Percentiles rank a stretch among this genome's conserved stretches.
phyloP scores from a whole-genome alignment of 2,329 filamentous ascomycete species.

The Ophiostoma australiae region DNA sequence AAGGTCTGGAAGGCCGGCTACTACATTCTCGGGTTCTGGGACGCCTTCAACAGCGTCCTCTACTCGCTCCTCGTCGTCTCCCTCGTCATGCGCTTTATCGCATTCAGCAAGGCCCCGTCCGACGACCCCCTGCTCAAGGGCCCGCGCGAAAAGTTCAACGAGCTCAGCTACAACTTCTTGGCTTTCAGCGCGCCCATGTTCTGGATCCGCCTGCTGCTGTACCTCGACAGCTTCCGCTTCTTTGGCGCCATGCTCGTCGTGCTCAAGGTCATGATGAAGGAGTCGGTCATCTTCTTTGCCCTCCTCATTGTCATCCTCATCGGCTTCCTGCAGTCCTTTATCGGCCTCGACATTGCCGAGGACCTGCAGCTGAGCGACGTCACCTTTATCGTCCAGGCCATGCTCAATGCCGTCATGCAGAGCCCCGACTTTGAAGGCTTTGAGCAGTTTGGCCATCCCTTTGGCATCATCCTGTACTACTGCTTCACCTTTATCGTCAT shows the following conservation, averaged over 20 bases:
- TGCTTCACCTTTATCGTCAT: conserved; percentile 94
- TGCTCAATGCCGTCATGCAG: conserved; percentile 88
- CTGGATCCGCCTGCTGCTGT: conserved; percentile 87
- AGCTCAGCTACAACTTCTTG: conserved; percentile 86
- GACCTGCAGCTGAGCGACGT: conserved; percentile 64
- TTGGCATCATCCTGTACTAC: conserved; percentile 94
- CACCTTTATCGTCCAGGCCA: conserved; percentile 69
- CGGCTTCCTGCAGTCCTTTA: conserved; percentile 88
- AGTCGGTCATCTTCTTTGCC: conserved; percentile 93
- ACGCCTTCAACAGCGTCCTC: conserved; percentile 81
- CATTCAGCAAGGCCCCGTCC: conserved; percentile 53
- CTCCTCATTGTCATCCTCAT: conserved; percentile 77
- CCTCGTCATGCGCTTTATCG: conserved; percentile 72
- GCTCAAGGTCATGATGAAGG: conserved; percentile 90
- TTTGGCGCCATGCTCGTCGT: conserved; percentile 98
- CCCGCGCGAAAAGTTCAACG: conserved; percentile 61
- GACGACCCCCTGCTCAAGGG: conserved; percentile 37
- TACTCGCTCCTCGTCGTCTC: conserved; percentile 76
- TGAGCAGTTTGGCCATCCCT: conserved; percentile 84
- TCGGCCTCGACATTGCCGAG: conserved; percentile 82
- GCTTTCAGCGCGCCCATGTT: conserved; percentile 95
- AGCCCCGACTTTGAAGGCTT: conserved; percentile 86
- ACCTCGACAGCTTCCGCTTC: conserved; percentile 89
- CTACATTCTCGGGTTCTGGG: conserved; percentile 94
- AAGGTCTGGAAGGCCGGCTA: conserved; percentile 95